Percentiles rank a stretch among this genome's conserved stretches.
Evolutionary conservation across 306 rosid genomes (phyloP).

Genomic region (Heteromeles arbutifolia): DNA sequence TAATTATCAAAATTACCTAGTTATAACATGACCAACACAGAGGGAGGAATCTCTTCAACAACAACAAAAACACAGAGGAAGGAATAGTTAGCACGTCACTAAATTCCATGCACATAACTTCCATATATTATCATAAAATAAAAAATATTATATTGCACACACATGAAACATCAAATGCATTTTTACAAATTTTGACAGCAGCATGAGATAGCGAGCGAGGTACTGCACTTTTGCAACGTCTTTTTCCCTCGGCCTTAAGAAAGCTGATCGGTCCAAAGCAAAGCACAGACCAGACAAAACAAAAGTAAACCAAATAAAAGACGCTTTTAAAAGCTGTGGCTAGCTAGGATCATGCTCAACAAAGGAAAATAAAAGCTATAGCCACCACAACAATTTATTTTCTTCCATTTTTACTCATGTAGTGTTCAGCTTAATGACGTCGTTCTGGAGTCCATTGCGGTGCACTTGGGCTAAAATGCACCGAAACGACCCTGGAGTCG

Average conservation of each 20-base stretch:
- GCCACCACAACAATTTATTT: not conserved
- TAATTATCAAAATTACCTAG: slow-evolving; percentile 13
- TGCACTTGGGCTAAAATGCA: slow-evolving; percentile 70
- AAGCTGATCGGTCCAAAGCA: not conserved
- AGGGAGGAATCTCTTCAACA: slow-evolving; percentile 24
- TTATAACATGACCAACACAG: not conserved
- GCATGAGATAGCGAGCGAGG: not conserved
- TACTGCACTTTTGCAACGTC: not conserved
- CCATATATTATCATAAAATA: slow-evolving; percentile 13
- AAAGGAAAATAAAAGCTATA: not conserved
- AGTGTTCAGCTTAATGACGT: slow-evolving; percentile 28
- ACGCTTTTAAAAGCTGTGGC: slow-evolving; percentile 26
- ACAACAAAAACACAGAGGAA: not conserved
- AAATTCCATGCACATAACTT: slow-evolving; percentile 47
- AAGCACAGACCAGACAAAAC: slow-evolving; percentile 1
- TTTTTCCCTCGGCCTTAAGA: not conserved
- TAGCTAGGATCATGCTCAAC: slow-evolving; percentile 17
- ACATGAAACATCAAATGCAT: not conserved
- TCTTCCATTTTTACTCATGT: not conserved
- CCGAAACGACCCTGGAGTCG: slow-evolving; percentile 59
- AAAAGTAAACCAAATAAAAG: not conserved
- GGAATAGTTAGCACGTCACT: slow-evolving; percentile 61
- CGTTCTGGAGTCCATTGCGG: slow-evolving; percentile 85
- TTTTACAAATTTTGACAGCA: not conserved
- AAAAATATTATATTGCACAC: not conserved